Percentiles rank a stretch among this genome's conserved stretches.
phyloP scores from a whole-genome alignment of 257 asterid species.

The Przewalskia tangutica region DNA sequence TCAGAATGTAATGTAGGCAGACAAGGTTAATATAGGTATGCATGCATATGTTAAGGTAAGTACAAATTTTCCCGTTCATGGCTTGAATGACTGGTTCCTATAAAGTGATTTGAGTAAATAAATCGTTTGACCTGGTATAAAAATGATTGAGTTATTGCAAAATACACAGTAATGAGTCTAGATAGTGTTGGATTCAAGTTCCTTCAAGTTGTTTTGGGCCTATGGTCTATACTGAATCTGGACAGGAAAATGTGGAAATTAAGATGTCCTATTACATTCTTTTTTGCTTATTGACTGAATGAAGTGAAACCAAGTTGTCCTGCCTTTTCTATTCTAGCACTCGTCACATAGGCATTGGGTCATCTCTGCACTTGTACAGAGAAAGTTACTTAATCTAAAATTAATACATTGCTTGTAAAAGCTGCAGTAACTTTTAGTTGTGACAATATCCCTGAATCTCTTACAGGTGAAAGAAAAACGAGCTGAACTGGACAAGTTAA shows the following conservation, averaged over 20 bases:
- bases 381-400: neutral
- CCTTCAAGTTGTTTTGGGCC: neutral
- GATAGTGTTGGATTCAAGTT: neutral
- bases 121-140: neutral
- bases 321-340: neutral
- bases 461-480: conserved; percentile 85
- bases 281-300: neutral
- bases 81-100: neutral
- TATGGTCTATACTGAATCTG: neutral
- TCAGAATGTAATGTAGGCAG: neutral
- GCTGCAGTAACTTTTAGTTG: neutral
- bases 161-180: neutral
- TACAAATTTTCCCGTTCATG: neutral
- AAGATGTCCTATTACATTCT: neutral
- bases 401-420: neutral
- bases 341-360: neutral
- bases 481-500: conserved; percentile 71
- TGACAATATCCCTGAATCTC: conserved; percentile 11
- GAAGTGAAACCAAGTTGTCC: neutral
- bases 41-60: neutral
- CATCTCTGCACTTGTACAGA: neutral
- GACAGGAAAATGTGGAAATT: neutral
- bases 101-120: neutral
- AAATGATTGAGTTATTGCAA: neutral
- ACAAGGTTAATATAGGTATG: neutral